phyloP scores from a whole-genome alignment of 2,329 filamentous ascomycete genomes.

The Pezicula rhizophila region DNA sequence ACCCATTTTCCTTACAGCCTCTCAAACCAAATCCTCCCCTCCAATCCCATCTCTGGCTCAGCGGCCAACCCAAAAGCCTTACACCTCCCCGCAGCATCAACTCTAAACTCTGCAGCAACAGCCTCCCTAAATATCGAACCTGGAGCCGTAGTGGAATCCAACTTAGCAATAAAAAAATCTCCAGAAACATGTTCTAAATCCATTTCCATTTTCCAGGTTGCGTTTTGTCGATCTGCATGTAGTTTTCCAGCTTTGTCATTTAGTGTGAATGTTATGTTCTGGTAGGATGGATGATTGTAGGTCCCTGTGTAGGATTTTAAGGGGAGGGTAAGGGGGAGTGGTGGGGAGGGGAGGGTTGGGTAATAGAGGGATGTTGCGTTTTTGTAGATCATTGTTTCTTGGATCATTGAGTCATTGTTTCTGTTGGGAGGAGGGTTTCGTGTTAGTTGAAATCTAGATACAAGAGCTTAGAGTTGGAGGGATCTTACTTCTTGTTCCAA shows the following conservation, averaged over 20 bases:
- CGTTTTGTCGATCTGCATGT: slow-evolving; percentile 1
- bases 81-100: slow-evolving; percentile 16
- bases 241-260: slow-evolving; percentile 2
- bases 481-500: slow-evolving; percentile 28
- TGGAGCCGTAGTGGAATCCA: slow-evolving; percentile 9
- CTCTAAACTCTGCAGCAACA: slow-evolving; percentile 19
- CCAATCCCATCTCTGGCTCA: slow-evolving; percentile 17
- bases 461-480: background rate
- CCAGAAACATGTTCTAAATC: slow-evolving; percentile 23
- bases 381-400: slow-evolving; percentile 17
- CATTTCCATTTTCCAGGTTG: slow-evolving; percentile 9
- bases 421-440: background rate
- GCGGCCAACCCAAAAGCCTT: slow-evolving; percentile 14
- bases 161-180: slow-evolving; percentile 21
- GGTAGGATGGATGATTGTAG: slow-evolving; percentile 39
- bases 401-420: slow-evolving; percentile 10
- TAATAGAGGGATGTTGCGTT: slow-evolving; percentile 31
- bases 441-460: background rate
- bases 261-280: slow-evolving; percentile 17
- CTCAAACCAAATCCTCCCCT: slow-evolving; percentile 24
- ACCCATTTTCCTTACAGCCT: slow-evolving; percentile 5
- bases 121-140: slow-evolving; percentile 9
- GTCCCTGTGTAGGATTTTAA: slow-evolving; percentile 33
- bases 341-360: slow-evolving; percentile 30
- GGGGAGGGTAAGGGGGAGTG: slow-evolving; percentile 29